A percentile compares a stretch with the other conserved stretches of the same genome.
phyloP scores from a whole-genome alignment of 805 yeast genomes.

The Candida multigemmis region DNA sequence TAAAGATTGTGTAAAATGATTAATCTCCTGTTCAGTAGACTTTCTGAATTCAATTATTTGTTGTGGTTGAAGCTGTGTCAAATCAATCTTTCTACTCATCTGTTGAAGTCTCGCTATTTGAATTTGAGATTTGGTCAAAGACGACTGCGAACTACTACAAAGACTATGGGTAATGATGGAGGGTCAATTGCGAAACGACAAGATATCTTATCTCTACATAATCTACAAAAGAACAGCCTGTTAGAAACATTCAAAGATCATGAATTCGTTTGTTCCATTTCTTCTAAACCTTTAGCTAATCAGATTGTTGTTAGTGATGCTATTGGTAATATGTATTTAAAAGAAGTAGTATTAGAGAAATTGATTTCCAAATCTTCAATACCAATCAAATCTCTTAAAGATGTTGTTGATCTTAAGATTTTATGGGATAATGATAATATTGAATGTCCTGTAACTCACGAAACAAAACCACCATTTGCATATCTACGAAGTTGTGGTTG shows the following conservation, averaged over 20 bases:
- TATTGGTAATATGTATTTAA: conserved; percentile 56
- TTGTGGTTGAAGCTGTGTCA: conserved; percentile 66
- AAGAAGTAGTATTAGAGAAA: conserved; percentile 48
- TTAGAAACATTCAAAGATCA: conserved; percentile 9
- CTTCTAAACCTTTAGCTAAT: conserved; percentile 27
- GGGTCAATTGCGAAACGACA: conserved; percentile 57
- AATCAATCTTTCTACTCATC: conserved; percentile 44
- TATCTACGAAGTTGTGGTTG: conserved; percentile 33
- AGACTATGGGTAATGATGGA: conserved; percentile 49
- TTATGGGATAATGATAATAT: conserved; percentile 11
- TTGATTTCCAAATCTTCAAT: conserved; percentile 7
- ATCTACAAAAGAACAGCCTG: conserved; percentile 8
- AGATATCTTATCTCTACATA: conserved; percentile 32
- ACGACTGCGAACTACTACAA: neutral
- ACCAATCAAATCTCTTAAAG: conserved; percentile 15
- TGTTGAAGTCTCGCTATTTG: conserved; percentile 3
- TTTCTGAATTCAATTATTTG: conserved; percentile 79
- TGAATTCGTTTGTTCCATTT: conserved; percentile 35
- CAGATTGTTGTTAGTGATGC: conserved; percentile 59
- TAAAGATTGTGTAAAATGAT: conserved; percentile 76
- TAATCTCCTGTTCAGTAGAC: conserved; percentile 76
- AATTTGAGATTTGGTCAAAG: neutral
- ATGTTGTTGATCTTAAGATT: conserved; percentile 15
- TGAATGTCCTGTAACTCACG: conserved; percentile 23
- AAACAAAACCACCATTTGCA: conserved; percentile 10